Percentiles rank a stretch among this genome's conserved stretches.
Conservation (phyloP, 257 asterid species). For the Agastache rugosa region DNA sequence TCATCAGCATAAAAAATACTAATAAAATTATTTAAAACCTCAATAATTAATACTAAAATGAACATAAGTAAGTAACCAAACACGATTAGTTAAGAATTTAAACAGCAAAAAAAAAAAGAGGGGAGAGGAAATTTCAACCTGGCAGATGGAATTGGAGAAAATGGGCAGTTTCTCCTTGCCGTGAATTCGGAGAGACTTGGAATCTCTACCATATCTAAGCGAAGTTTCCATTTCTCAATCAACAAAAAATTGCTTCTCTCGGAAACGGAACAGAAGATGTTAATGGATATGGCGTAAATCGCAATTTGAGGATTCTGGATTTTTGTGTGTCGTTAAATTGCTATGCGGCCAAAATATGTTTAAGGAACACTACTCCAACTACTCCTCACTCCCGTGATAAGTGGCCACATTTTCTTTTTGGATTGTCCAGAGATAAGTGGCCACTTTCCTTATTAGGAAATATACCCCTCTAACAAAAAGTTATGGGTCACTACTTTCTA, state of each 20-base stretch:
- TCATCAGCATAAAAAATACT: neutral
- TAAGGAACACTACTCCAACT: neutral
- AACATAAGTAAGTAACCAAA: neutral
- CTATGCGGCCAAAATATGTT: neutral
- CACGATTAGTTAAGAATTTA: neutral
- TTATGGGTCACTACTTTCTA: no score
- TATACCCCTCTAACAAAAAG: no score
- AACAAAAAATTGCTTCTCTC: neutral
- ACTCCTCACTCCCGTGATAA: no score
- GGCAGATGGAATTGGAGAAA: slow-evolving; percentile 55
- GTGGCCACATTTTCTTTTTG: no score
- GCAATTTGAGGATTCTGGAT: slow-evolving; percentile 11
- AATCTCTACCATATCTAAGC: slow-evolving; percentile 70
- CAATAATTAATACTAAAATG: neutral
- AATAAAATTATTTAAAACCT: neutral
- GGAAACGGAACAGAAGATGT: slow-evolving; percentile 12
- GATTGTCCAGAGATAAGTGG: no score
- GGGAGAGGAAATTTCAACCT: slow-evolving; percentile 46
- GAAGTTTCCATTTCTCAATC: slow-evolving; percentile 78
- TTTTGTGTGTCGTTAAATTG: neutral
- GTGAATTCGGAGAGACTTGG: slow-evolving; percentile 73
- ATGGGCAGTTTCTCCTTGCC: slow-evolving; percentile 83
- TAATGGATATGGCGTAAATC: slow-evolving; percentile 41
- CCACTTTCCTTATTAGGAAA: no score
- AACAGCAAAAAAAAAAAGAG: neutral